Base-by-base conservation (phyloP, 371 early-diverging fungal genomes). In the Rhizopus microsporus region DNA sequence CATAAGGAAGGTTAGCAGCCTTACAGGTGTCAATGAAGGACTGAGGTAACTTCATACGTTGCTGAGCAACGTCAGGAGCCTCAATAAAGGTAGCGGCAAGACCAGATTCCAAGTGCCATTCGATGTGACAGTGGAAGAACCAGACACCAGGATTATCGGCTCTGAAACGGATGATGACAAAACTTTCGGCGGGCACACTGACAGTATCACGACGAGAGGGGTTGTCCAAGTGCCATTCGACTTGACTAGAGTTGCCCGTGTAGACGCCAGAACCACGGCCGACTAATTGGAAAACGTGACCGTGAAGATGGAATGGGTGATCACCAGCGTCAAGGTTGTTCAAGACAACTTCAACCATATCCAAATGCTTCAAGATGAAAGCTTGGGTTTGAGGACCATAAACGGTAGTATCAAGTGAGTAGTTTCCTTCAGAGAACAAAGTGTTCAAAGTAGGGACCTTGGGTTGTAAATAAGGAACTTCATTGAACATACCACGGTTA, bases 401-500 rank as follows among this genome's bases (percentile, higher is more conserved):
- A 4, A 86, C 83, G 3, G 57, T 60, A n/a, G 37, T 15, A 23
- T 80, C 64, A 12, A 71, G 57, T n/a, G 87, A 69, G 12, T 76
- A 63, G 16, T 80, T 69, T 29, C 89, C 90, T 59, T 76, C 70
- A 10, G 83, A 77, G 45, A 89, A 57, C 16, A 88, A 76, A 0
- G 91, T 88, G 60, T 88, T 78, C 56, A 93, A 67, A 5, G 87
- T 47, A 13, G 94, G 93, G 4, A 86, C 83, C 56, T 75, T 77
- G 57, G 91, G 90, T 54, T 62, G 44, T 39, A 82, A 75, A 62
- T 85, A 94, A n/a, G 90, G 82, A 13, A 87, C 72, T 49, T 81
- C 80, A 75, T 93, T 93, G 83, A 94, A 92, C 30, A 85, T 76
- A 54, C 91, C 92, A 68, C 87, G 88, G 80, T 90, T 90, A 71